Conservation (phyloP, 306 rosid species). For the Betula pendula region DNA sequence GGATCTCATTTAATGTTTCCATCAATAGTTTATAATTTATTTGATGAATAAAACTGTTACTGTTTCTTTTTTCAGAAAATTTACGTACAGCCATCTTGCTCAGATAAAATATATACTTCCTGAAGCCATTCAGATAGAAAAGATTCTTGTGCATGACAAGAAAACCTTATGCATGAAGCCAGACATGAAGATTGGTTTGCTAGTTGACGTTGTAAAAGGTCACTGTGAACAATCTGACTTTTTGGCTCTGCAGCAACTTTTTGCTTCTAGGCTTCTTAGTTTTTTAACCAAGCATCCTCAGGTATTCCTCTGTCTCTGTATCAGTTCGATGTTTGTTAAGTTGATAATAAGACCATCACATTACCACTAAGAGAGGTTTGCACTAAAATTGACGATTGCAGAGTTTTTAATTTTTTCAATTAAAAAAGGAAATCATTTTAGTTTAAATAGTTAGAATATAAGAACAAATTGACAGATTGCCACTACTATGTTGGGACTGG, state of each 20-base stretch:
- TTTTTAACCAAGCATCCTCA: constrained; percentile 51
- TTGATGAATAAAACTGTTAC: constrained; percentile 4
- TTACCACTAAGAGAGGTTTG: neutral
- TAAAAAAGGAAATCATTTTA: no score
- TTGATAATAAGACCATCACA: neutral
- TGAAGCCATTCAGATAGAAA: constrained; percentile 51
- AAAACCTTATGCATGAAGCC: constrained; percentile 59
- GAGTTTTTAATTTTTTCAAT: no score
- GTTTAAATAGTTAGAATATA: neutral
- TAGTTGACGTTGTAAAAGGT: constrained; percentile 51
- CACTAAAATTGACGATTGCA: neutral
- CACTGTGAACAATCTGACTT: constrained; percentile 34
- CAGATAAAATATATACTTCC: constrained; percentile 66
- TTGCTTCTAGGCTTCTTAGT: constrained; percentile 48
- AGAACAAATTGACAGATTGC: neutral
- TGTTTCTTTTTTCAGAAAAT: constrained; percentile 47
- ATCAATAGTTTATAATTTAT: neutral
- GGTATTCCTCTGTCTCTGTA: constrained; percentile 39
- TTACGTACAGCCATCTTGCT: constrained; percentile 53
- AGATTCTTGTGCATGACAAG: constrained; percentile 48
- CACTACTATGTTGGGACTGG: neutral
- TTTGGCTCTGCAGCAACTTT: constrained; percentile 46
- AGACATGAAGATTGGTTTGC: constrained; percentile 53
- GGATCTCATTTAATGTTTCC: neutral
- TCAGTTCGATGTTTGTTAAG: neutral